Evolutionary conservation across 495 filamentous ascomycete species (phyloP).

Genomic region (Xylaria sp.): DNA sequence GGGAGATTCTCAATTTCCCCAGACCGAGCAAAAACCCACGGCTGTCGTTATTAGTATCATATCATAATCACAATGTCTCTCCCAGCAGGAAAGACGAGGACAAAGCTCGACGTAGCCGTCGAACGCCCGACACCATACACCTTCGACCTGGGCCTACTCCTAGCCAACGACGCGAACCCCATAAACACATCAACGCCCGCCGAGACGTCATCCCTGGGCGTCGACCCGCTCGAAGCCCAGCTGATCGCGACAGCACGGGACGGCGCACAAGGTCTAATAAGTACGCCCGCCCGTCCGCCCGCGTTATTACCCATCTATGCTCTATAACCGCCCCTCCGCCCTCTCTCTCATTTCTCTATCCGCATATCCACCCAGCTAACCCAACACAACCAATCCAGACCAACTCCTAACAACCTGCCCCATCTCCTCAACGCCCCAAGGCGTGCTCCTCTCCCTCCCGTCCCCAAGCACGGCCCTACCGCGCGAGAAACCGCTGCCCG

Average conservation of each 20-base stretch:
- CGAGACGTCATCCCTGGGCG: slow-evolving; percentile 46
- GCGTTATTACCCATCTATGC: not conserved
- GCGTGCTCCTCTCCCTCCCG: slow-evolving; percentile 80
- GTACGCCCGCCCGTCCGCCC: slow-evolving; percentile 16
- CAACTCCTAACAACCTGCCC: slow-evolving; percentile 86
- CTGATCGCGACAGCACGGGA: slow-evolving; percentile 79
- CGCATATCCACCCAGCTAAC: slow-evolving; percentile 9
- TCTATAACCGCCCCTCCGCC: not conserved
- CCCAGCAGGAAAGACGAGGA: slow-evolving; percentile 31
- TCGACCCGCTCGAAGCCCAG: slow-evolving; percentile 55
- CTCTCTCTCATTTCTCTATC: not conserved
- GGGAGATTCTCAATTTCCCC: not conserved
- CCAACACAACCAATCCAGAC: slow-evolving; percentile 29
- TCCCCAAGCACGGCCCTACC: slow-evolving; percentile 71
- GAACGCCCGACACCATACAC: slow-evolving; percentile 86
- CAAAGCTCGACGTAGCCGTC: slow-evolving; percentile 67
- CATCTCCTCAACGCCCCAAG: slow-evolving; percentile 68
- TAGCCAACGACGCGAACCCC: slow-evolving; percentile 83
- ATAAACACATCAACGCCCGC: slow-evolving; percentile 56
- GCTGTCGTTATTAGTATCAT: slow-evolving; percentile 24
- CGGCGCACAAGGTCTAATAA: slow-evolving; percentile 86
- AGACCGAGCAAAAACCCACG: not conserved
- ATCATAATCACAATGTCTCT: slow-evolving; percentile 43
- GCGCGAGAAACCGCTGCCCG: slow-evolving; percentile 88
- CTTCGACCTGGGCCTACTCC: slow-evolving; percentile 88